Evolutionary conservation across 768 basidiomycete species (phyloP), one percentile per base, ranked within the genome.

Genomic region (Rickenella mellea): DNA sequence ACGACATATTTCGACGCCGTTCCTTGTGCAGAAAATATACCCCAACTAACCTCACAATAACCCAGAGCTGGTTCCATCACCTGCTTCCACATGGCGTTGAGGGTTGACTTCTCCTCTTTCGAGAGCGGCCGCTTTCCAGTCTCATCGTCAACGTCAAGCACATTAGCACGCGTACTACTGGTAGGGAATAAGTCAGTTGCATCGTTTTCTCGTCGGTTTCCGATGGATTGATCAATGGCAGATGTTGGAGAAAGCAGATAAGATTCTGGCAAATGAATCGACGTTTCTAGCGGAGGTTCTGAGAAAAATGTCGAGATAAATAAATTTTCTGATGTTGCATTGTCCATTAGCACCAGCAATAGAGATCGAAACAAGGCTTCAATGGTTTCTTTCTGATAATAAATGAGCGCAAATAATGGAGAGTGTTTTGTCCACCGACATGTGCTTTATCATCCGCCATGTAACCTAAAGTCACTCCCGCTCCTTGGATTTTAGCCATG

Each of bases 311-410:
- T 66, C 8, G 78, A 76, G 39, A 96, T 62, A 53, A 98, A 98
- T 1, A 80, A 70, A 61, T 92, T 94, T 63, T 98, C 94, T 22
- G 91, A 78, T 1, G 86, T 86, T 3, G 88, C 83, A 55, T 99
- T 98, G 65, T 97, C 92, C 74, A 94, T 80, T 46, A 98, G 76
- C 40, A 96, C 93, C 40, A 98, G 67, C 37, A 91, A 65, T 20
- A 90, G 65, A 0, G 93, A 94, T 20, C 94, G 80, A 48, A 90
- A 70, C 19, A 97, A 66, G 0, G 82, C 82, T 64, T 98, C 96
- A 1, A 83, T 59, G 0, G 84, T 76, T 50, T 85, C 83, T 77
- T 76, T 87, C 93, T 84, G 59, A 38, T 28, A 17, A 19, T 12
- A 31, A 10, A 31, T 14, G 19, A 36, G 27, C 14, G 25, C 12